phyloP scores from a whole-genome alignment of 257 asterid species.

The Solanum bulbocastanum region DNA sequence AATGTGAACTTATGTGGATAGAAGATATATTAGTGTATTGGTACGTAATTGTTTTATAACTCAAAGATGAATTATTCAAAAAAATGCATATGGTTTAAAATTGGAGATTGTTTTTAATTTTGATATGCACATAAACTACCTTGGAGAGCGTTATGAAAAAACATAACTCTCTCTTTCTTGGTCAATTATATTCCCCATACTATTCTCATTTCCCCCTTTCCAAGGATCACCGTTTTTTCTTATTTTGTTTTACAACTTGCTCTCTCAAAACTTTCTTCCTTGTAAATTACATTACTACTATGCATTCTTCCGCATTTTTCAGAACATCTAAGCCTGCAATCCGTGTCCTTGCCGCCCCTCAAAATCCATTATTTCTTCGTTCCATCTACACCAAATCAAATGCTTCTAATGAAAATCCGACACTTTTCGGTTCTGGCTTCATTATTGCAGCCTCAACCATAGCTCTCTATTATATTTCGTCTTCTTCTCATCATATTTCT shows the following conservation, averaged over 20 bases:
- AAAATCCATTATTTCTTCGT: constrained; percentile 7
- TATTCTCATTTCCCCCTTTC: constrained; percentile 5
- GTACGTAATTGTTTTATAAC: background rate
- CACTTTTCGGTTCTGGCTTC: constrained; percentile 31
- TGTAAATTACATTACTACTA: constrained; percentile 10
- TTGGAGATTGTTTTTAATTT: background rate
- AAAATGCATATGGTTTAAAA: background rate
- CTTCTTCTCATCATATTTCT: constrained; percentile 12
- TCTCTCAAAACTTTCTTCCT: background rate
- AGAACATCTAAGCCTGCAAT: constrained; percentile 25
- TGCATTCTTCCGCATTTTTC: constrained; percentile 49
- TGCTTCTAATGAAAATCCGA: constrained; percentile 6
- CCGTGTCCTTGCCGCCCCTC: constrained; percentile 19
- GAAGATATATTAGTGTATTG: background rate
- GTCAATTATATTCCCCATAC: constrained; percentile 16
- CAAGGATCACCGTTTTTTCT: background rate
- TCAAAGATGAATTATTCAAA: background rate
- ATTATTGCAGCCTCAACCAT: constrained; percentile 34
- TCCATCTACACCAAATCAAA: constrained; percentile 18
- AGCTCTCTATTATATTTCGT: constrained; percentile 30
- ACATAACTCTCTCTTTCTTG: constrained; percentile 19
- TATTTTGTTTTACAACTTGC: background rate
- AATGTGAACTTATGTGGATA: too few relatives aligned
- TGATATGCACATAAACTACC: background rate
- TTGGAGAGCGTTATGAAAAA: constrained; percentile 3